phyloP scores from a whole-genome alignment of 2,329 filamentous ascomycete genomes.

The Colletotrichum salicis region DNA sequence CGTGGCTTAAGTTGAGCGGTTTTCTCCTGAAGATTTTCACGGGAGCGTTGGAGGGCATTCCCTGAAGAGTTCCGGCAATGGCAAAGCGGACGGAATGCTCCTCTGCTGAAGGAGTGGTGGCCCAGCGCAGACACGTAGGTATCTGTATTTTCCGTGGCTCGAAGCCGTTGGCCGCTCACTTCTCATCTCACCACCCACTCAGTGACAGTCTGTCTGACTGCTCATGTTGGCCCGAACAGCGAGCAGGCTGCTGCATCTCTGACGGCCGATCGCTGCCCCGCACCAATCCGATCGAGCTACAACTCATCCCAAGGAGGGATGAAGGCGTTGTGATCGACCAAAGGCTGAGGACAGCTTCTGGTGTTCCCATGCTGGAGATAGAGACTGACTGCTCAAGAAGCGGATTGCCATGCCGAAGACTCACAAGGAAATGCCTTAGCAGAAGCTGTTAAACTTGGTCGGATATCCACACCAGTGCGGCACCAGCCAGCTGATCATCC shows the following conservation, averaged over 20 bases:
- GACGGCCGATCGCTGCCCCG: slow-evolving; percentile 22
- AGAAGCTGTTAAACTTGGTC: slow-evolving; percentile 22
- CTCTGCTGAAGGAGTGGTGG: background rate
- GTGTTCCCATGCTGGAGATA: slow-evolving; percentile 1
- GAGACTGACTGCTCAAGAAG: background rate
- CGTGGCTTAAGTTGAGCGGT: slow-evolving; percentile 18
- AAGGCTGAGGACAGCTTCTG: slow-evolving; percentile 8
- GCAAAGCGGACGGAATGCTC: background rate
- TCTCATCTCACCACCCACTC: slow-evolving; percentile 21
- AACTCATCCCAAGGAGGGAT: slow-evolving; percentile 8
- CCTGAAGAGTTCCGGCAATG: slow-evolving; percentile 20
- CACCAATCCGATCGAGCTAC: slow-evolving; percentile 31
- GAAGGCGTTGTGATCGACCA: slow-evolving; percentile 14
- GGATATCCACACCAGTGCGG: slow-evolving; percentile 21
- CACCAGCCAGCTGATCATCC: slow-evolving; percentile 37
- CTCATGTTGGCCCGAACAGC: background rate
- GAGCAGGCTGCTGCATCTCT: slow-evolving; percentile 29
- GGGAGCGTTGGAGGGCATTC: slow-evolving; percentile 9
- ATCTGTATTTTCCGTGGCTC: background rate
- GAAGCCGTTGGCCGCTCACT: slow-evolving; percentile 19
- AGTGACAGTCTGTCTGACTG: background rate
- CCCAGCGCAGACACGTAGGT: background rate
- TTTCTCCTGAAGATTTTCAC: slow-evolving; percentile 27
- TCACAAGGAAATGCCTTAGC: slow-evolving; percentile 28
- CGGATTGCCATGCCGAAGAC: slow-evolving; percentile 16